A percentile compares a stretch with the other conserved stretches of the same genome.
phyloP scores from a whole-genome alignment of 2,329 filamentous ascomycete species.

The Penicillium olsonii region DNA sequence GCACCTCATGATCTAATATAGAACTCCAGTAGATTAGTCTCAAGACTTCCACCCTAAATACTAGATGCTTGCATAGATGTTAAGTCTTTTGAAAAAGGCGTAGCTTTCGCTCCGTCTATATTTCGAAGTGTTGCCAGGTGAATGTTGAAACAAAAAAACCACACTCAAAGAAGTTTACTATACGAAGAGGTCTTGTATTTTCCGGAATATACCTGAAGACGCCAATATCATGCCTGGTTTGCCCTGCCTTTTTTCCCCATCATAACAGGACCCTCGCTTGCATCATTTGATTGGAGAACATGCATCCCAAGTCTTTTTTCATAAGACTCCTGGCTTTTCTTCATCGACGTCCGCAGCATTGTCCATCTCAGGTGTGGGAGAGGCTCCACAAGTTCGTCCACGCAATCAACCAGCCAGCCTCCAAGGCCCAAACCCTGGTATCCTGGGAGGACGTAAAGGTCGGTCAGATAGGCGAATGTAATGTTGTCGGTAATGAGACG shows the following conservation, averaged over 20 bases:
- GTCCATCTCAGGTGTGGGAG: slow-evolving; percentile 61
- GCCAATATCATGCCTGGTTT: neutral
- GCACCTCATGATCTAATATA: too few species aligned
- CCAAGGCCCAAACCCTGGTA: slow-evolving; percentile 64
- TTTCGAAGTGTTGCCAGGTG: too few species aligned
- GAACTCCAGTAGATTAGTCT: too few species aligned
- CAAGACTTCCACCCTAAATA: too few species aligned
- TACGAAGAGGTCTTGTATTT: too few species aligned
- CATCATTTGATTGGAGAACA: slow-evolving; percentile 11
- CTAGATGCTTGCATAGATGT: too few species aligned
- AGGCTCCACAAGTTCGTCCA: slow-evolving; percentile 57
- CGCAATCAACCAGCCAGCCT: slow-evolving; percentile 62
- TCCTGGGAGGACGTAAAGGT: slow-evolving; percentile 16
- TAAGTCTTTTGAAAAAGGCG: too few species aligned
- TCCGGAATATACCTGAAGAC: too few species aligned
- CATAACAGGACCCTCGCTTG: slow-evolving; percentile 10
- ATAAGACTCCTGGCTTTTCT: slow-evolving; percentile 17
- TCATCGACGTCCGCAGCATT: slow-evolving; percentile 36
- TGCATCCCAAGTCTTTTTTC: slow-evolving; percentile 22
- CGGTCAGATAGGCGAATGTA: neutral
- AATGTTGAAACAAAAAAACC: too few species aligned
- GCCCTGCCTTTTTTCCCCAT: slow-evolving; percentile 1
- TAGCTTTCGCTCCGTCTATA: too few species aligned
- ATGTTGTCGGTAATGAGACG: neutral
- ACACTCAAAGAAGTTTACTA: too few species aligned